Base-by-base conservation (phyloP, 441 rosid genomes). In the Pelargonium cotyledonis region DNA sequence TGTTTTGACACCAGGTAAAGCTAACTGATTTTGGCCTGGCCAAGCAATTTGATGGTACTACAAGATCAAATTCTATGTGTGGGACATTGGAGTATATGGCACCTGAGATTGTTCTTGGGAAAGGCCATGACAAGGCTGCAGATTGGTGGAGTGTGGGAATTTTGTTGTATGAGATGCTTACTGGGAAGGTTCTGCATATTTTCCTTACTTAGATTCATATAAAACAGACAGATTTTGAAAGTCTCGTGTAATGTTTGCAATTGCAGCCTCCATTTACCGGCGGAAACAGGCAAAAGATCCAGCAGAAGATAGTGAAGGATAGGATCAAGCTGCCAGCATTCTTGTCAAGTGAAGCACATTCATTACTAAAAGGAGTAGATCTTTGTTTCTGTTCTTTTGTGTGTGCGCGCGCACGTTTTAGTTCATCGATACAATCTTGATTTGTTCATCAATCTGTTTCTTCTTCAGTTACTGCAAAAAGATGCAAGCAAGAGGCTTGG, bases 121-220 rank as follows among this genome's bases (percentile, higher is more conserved):
- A 81, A 66, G 99, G 97, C 31, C 97, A 91, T 79, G 87, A 94
- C 75, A 91, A 94, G 75, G 88, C 96, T 67, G 94, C 99, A 6
- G 99, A 94, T 71, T 91, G 99, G 97, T 94, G 99, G 99, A 94
- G 99, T 65, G 89, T 88, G 23, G 99, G 99, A 40, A 78, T 89
- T 77, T 78, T 94, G 47, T 72, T 91, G 53, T 88, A 81, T 80
- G 99, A 94, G 82, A 94, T 94, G 97, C 96, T 91, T 49, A 94
- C 94, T 2, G 97, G 91, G 62, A 79, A 89, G 95, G 97, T 91
- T 67, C n/a, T 71, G 70, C 18, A 44, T 61, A 67, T 15, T 62
- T 61, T 64, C 1, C 0, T 43, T 1, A 1, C 1, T 43, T 43
- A 43, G 7, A 3, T 40, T 40, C 3, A 44, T 8, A 44, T 44